Evolutionary conservation across 306 rosid genomes (phyloP).

Genomic region (Crotalaria pallida): DNA sequence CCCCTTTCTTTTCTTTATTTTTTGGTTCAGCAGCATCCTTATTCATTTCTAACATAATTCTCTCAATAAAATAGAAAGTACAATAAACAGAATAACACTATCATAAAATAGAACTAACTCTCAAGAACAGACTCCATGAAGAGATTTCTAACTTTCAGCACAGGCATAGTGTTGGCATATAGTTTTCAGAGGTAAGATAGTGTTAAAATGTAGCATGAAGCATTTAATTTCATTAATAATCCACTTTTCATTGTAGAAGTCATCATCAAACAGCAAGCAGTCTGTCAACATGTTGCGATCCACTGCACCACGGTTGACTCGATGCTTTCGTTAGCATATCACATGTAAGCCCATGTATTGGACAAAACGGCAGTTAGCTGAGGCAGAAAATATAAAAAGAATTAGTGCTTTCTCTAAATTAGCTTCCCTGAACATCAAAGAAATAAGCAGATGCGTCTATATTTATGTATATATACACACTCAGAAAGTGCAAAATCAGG

Average conservation of each 20-base stretch:
- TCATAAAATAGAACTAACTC: too few species aligned
- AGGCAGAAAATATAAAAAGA: constrained; percentile 13
- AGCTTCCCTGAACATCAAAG: constrained; percentile 9
- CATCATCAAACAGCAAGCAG: constrained; percentile 27
- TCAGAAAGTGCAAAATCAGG: not conserved
- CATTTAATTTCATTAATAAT: constrained; percentile 35
- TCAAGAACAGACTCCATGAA: constrained; percentile 53
- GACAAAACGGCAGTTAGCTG: constrained; percentile 37
- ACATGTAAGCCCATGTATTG: constrained; percentile 15
- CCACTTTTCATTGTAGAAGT: constrained; percentile 42
- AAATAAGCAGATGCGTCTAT: not conserved
- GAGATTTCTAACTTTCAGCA: constrained; percentile 50
- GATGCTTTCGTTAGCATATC: constrained; percentile 25
- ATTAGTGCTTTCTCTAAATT: not conserved
- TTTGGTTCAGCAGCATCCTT: too few species aligned
- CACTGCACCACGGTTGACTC: constrained; percentile 37
- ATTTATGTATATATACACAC: not conserved
- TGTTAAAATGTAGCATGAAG: constrained; percentile 39
- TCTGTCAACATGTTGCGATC: constrained; percentile 48
- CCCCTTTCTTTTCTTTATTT: too few species aligned
- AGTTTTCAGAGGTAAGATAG: constrained; percentile 31
- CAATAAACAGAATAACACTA: too few species aligned
- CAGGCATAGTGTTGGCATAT: constrained; percentile 44
- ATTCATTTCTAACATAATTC: too few species aligned
- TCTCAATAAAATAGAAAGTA: too few species aligned